Conservation (phyloP, 192 early-diverging fungal genomes). For the Rhizophagus sp. region DNA sequence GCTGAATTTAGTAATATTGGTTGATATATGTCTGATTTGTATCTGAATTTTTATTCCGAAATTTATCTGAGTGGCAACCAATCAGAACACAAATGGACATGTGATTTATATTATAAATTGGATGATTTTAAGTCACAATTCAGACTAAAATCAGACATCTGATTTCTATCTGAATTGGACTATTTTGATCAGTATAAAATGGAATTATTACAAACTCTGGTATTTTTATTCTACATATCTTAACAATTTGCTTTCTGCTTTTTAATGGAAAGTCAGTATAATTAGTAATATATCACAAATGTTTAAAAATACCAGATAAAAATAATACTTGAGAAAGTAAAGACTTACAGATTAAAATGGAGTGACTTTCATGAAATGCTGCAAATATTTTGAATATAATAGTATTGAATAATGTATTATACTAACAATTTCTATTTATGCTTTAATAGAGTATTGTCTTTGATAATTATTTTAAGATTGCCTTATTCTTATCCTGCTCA, state of each 20-base stretch:
- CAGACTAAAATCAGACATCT: too few relatives aligned
- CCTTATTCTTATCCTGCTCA: background rate
- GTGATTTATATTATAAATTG: too few relatives aligned
- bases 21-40: too few relatives aligned
- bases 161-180: too few relatives aligned
- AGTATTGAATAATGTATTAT: slow-evolving; percentile 5
- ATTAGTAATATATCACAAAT: slow-evolving; percentile 26
- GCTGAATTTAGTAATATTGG: too few relatives aligned
- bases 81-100: too few relatives aligned
- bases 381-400: slow-evolving; percentile 24
- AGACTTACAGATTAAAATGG: slow-evolving; percentile 20
- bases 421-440: background rate
- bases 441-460: background rate
- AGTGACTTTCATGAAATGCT: slow-evolving; percentile 27
- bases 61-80: too few relatives aligned
- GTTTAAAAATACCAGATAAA: slow-evolving; percentile 31
- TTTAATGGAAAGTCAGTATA: slow-evolving; percentile 20
- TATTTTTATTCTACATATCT: slow-evolving; percentile 25
- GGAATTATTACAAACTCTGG: slow-evolving; percentile 5
- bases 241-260: background rate
- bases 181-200: too few relatives aligned
- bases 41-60: too few relatives aligned
- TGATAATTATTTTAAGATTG: background rate
- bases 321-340: slow-evolving; percentile 24
- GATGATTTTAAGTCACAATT: too few relatives aligned